These are phyloP conservation scores for Odontarrhena argentea DNA, from an alignment of 345 rosid genomes.

Conservation along the genomic window DNA sequence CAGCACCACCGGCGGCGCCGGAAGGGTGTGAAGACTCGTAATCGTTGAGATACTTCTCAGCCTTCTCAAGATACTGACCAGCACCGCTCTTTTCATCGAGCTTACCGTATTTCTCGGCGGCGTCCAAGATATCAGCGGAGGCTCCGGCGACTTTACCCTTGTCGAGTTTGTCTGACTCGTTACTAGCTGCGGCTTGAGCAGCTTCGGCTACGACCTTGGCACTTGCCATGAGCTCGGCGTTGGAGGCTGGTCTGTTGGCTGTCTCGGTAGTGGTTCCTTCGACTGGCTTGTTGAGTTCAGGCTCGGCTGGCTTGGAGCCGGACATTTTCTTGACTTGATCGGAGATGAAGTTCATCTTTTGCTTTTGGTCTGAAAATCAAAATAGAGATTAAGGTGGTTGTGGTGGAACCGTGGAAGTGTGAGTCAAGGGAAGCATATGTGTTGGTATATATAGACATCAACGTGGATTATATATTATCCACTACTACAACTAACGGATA, in stretches of 20 bases:
- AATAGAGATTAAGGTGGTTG: neutral
- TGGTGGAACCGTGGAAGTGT: neutral
- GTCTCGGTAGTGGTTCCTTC: constrained; percentile 20
- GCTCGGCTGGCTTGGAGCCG: constrained; percentile 29
- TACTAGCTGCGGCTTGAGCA: constrained; percentile 49
- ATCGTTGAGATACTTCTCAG: constrained; percentile 67
- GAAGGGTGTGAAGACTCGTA: constrained; percentile 49
- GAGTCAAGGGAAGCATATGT: neutral
- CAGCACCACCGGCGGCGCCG: constrained; percentile 34
- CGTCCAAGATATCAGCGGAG: constrained; percentile 58
- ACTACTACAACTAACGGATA: neutral
- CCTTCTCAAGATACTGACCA: constrained; percentile 73
- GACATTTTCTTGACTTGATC: constrained; percentile 37
- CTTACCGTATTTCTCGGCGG: constrained; percentile 69
- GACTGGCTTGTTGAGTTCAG: constrained; percentile 35
- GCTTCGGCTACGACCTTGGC: constrained; percentile 72
- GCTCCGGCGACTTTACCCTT: constrained; percentile 63
- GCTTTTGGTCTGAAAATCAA: neutral
- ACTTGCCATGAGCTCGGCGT: constrained; percentile 62
- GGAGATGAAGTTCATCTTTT: constrained; percentile 38
- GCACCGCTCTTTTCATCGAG: constrained; percentile 53
- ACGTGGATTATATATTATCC: neutral
- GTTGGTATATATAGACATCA: constrained; percentile 26
- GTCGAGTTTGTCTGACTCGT: constrained; percentile 54
- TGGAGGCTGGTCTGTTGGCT: constrained; percentile 40